These are phyloP conservation scores for Rhodotorula sp. DNA, from an alignment of 1,284 basidiomycete genomes.

Conservation along the genomic window DNA sequence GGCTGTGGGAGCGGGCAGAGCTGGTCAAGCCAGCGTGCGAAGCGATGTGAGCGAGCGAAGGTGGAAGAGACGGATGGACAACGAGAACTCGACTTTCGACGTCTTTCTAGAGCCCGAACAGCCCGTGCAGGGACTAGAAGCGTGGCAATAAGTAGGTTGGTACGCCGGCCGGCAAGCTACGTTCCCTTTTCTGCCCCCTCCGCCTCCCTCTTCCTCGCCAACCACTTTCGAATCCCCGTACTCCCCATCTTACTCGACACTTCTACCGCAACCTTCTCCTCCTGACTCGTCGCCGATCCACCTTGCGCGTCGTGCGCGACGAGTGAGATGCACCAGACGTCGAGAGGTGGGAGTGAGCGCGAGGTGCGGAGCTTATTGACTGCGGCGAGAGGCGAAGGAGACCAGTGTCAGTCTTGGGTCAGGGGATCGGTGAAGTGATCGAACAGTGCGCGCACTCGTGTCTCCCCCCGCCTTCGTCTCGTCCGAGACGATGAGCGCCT, in stretches of 20 bases:
- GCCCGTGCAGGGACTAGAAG: no score
- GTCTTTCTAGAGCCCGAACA: no score
- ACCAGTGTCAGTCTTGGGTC: background rate
- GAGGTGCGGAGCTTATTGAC: conserved; percentile 34
- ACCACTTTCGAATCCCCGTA: conserved; percentile 81
- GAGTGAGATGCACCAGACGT: conserved; percentile 36
- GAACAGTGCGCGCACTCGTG: conserved; percentile 62
- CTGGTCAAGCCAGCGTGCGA: no score
- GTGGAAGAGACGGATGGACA: no score
- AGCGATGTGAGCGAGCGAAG: no score
- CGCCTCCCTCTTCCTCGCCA: conserved; percentile 47
- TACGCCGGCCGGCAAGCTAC: no score
- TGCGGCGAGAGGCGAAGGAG: conserved; percentile 1
- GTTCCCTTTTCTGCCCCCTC: background rate
- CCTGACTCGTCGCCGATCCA: background rate
- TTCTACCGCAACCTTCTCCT: conserved; percentile 61
- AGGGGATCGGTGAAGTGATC: no score
- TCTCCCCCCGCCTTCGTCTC: conserved; percentile 76
- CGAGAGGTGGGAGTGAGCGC: conserved; percentile 13
- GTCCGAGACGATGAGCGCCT: conserved; percentile 79
- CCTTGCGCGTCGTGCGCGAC: conserved; percentile 16
- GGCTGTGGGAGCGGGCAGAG: no score
- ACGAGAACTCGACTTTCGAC: no score
- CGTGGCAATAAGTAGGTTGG: no score
- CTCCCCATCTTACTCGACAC: conserved; percentile 78